phyloP scores from a whole-genome alignment of 148 eudicot species.

The Nepenthes mirabilis region DNA sequence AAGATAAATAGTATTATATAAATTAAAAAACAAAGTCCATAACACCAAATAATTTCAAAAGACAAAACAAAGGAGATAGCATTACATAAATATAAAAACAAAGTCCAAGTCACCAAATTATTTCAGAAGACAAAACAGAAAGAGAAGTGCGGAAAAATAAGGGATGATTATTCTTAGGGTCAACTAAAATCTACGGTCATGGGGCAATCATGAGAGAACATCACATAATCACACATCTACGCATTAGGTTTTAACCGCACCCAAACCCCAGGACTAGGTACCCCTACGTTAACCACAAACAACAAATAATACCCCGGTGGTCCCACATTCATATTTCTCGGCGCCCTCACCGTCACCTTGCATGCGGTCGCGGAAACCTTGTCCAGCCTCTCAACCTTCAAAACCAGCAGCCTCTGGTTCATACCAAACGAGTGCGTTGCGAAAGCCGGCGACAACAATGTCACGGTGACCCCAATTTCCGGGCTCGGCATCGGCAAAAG shows the following conservation, averaged over 20 bases:
- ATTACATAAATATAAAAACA: too few relatives aligned
- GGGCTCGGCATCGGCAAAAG: conserved; percentile 9
- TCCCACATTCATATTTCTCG: conserved; percentile 28
- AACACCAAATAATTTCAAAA: too few relatives aligned
- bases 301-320: conserved; percentile 65
- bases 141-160: too few relatives aligned
- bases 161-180: too few relatives aligned
- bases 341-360: conserved; percentile 31
- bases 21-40: too few relatives aligned
- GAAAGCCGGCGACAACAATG: conserved; percentile 53
- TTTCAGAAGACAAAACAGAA: too few relatives aligned
- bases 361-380: conserved; percentile 20
- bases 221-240: background rate
- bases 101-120: too few relatives aligned
- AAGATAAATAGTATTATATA: too few relatives aligned
- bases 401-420: conserved; percentile 56
- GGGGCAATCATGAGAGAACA: background rate
- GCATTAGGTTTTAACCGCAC: conserved; percentile 10
- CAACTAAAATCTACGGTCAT: too few relatives aligned
- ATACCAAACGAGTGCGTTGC: conserved; percentile 61
- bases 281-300: conserved; percentile 56
- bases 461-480: conserved; percentile 20
- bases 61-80: too few relatives aligned
- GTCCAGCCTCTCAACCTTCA: conserved; percentile 12
- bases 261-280: conserved; percentile 61